Evolutionary conservation across 805 yeast genomes (phyloP).

Genomic region (Teunomyces lycoperdinae): DNA sequence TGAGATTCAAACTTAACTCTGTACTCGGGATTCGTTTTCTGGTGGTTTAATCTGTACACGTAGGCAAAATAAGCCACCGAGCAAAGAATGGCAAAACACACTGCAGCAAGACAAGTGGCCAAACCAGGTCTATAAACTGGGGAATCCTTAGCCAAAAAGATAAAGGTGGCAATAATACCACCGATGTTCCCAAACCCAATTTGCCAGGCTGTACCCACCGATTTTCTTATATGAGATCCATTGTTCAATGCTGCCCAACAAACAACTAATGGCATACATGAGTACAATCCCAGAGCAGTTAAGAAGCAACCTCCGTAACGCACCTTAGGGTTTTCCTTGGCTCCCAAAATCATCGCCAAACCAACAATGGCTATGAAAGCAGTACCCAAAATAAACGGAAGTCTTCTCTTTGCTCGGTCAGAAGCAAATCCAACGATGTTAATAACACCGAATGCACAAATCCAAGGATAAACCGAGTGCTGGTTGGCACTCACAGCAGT

Average conservation of each 20-base stretch:
- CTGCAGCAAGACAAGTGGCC: constrained; percentile 48
- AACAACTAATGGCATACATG: constrained; percentile 65
- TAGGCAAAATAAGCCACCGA: constrained; percentile 31
- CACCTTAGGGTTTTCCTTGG: constrained; percentile 30
- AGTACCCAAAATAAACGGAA: constrained; percentile 43
- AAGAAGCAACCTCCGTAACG: constrained; percentile 67
- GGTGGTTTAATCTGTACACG: constrained; percentile 16
- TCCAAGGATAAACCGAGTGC: constrained; percentile 85
- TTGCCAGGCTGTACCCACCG: constrained; percentile 57
- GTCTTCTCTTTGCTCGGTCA: constrained; percentile 51
- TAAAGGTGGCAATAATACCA: constrained; percentile 61
- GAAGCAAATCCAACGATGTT: constrained; percentile 53
- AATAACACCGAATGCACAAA: constrained; percentile 66
- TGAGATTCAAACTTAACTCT: constrained; percentile 22
- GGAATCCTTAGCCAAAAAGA: constrained; percentile 52
- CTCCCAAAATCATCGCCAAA: constrained; percentile 52
- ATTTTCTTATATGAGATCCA: constrained; percentile 60
- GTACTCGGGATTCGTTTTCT: constrained; percentile 26
- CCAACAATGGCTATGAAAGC: constrained; percentile 46
- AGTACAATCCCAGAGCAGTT: constrained; percentile 54
- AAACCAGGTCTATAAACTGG: constrained; percentile 60
- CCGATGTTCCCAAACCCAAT: constrained; percentile 76
- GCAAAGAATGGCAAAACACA: constrained; percentile 38
- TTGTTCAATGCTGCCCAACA: constrained; percentile 66
- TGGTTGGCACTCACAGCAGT: constrained; percentile 73